Evolutionary conservation across 2,329 filamentous ascomycete genomes (phyloP), one percentile per base, ranked within the genome.

Genomic region (Fusarium avenaceum): DNA sequence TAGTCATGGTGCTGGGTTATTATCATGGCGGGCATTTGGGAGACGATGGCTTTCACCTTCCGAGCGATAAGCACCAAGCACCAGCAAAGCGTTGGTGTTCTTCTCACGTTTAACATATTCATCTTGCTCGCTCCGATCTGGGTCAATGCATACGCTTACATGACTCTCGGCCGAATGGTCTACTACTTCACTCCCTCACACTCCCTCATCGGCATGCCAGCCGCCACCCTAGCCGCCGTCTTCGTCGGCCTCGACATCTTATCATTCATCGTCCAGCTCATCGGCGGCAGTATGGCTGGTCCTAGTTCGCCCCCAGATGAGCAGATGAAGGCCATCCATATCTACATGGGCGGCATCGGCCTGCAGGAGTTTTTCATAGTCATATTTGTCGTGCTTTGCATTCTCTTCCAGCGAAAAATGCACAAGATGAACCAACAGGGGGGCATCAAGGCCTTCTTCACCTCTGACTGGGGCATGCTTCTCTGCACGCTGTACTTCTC

Each of bases 301-400:
- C 74, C 75, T 7, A 68, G 63, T 0, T 59, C 77, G 0, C 69
- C 76, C 0, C 64, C 72, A 0, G 70, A 74, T 3, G 71, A 73
- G 8, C 74, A 76, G 24, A 61, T 75, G 28, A 65, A 56, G 20
- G 80, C 76, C 2, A 78, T 83, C 1, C 76, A 81, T 49, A 76
- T 83, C 59, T 87, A 86, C 73, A 87, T 85, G 82, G 83, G 80
- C 13, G 85, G 85, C 1, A 83, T 87, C 17, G 84, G 80, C 0
- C 72, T 86, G 0, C 85, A 87, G 63, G 76, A 86, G 64, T 70
- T 82, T 30, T 85, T 85, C 58, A 84, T 86, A 54, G 59, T 86
- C 4, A 50, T 81, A n/a, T 85, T 87, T 62, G 69, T 80, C 3
- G 71, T 64, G 0, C 74, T 86, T 3, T 71, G 64, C n/a, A 44